Percentiles rank a stretch among this genome's conserved stretches.
Evolutionary conservation across 2,329 filamentous ascomycete species (phyloP).

Genomic region (Aspergillus vadensis): DNA sequence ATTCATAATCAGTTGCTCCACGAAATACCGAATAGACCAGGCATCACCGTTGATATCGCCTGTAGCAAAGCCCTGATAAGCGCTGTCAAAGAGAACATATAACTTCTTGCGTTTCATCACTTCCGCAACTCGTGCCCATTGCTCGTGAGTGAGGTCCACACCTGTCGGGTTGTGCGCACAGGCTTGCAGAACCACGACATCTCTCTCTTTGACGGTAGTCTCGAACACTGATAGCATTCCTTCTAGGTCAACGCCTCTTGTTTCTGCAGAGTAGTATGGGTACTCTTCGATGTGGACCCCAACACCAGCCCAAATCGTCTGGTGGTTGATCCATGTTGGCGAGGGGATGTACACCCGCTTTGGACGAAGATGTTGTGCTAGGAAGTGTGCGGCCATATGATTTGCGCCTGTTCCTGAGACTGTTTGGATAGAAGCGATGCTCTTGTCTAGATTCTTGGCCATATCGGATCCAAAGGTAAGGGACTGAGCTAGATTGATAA

Average conservation of each 20-base stretch:
- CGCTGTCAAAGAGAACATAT: constrained; percentile 91
- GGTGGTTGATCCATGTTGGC: constrained; percentile 93
- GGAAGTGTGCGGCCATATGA: constrained; percentile 82
- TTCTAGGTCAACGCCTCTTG: background rate
- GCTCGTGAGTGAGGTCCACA: constrained; percentile 78
- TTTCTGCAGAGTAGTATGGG: background rate
- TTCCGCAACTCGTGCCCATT: constrained; percentile 79
- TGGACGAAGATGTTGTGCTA: constrained; percentile 73
- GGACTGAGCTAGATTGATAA: background rate
- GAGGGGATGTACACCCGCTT: constrained; percentile 78
- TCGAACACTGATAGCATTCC: constrained; percentile 46
- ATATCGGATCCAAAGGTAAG: background rate
- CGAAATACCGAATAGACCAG: constrained; percentile 80
- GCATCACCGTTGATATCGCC: constrained; percentile 77
- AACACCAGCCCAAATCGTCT: constrained; percentile 71
- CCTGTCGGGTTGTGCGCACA: constrained; percentile 97
- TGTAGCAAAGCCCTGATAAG: constrained; percentile 91
- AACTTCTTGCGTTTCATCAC: constrained; percentile 72
- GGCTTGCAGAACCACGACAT: constrained; percentile 82
- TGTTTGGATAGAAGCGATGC: constrained; percentile 72
- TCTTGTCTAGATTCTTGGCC: background rate
- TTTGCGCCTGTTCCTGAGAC: constrained; percentile 92
- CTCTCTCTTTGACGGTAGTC: constrained; percentile 73
- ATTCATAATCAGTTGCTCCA: constrained; percentile 37
- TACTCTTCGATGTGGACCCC: constrained; percentile 4